Evolutionary conservation across 768 basidiomycete species (phyloP).

Genomic region (Lactifluus piperatus): DNA sequence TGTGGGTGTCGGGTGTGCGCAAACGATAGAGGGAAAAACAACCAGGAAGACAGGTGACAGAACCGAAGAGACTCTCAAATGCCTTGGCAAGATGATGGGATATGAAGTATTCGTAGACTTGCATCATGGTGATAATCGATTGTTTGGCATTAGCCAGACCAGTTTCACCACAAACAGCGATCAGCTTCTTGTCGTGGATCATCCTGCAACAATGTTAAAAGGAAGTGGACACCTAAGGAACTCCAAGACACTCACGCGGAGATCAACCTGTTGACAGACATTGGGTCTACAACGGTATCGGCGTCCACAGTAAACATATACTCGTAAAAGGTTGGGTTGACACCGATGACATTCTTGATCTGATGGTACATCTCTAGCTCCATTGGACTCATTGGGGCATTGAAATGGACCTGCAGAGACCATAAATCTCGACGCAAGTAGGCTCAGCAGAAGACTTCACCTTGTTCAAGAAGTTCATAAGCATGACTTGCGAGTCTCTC

Average conservation of each 20-base stretch:
- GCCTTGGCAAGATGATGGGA: slow-evolving; percentile 99
- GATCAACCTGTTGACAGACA: slow-evolving; percentile 83
- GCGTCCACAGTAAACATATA: slow-evolving; percentile 91
- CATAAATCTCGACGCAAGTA: background rate
- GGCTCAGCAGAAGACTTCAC: slow-evolving; percentile 30
- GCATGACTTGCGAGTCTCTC: slow-evolving; percentile 91
- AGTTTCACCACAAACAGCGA: slow-evolving; percentile 96
- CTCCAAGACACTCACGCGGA: slow-evolving; percentile 62
- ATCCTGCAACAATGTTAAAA: slow-evolving; percentile 43
- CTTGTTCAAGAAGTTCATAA: slow-evolving; percentile 99
- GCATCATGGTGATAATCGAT: slow-evolving; percentile 96
- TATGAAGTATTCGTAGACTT: slow-evolving; percentile 99
- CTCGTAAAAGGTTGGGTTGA: slow-evolving; percentile 98
- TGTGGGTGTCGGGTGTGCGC: slow-evolving; percentile 89
- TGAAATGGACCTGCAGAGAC: slow-evolving; percentile 77
- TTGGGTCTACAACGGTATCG: slow-evolving; percentile 86
- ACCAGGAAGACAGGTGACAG: slow-evolving; percentile 96
- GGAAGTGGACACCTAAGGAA: background rate
- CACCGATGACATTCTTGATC: slow-evolving; percentile 99
- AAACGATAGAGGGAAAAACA: slow-evolving; percentile 98
- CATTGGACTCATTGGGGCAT: slow-evolving; percentile 90
- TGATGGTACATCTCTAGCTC: slow-evolving; percentile 99
- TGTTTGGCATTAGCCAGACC: slow-evolving; percentile 88
- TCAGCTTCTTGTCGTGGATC: slow-evolving; percentile 92
- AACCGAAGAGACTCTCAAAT: slow-evolving; percentile 94